Evolutionary conservation across 75 land plant genomes (phyloP).

Genomic region (Gnetum montanum): DNA sequence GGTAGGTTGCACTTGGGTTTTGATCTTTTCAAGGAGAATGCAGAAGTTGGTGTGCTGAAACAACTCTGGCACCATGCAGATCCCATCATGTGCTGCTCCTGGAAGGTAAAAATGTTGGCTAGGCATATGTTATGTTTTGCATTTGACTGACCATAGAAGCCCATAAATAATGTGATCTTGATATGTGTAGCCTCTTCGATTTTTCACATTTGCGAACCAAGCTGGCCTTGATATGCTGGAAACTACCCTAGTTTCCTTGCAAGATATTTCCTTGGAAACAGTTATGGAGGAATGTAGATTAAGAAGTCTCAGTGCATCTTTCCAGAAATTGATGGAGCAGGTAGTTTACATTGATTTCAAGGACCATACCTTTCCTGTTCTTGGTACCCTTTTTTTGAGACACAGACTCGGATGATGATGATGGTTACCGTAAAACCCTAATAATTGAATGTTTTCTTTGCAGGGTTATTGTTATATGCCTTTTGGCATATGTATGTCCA

Average conservation of each 20-base stretch:
- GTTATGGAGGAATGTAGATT: slow-evolving; percentile 6
- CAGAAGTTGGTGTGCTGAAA: slow-evolving; percentile 14
- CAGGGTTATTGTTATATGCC: slow-evolving; percentile 77
- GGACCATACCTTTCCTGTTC: neutral
- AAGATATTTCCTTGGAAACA: slow-evolving; percentile 53
- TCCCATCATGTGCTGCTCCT: slow-evolving; percentile 28
- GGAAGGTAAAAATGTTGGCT: neutral
- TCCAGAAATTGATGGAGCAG: neutral
- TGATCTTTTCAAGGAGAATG: slow-evolving; percentile 44
- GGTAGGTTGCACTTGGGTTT: slow-evolving; percentile 55
- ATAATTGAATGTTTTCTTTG: slow-evolving; percentile 6
- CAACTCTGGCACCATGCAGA: slow-evolving; percentile 34
- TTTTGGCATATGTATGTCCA: slow-evolving; percentile 66
- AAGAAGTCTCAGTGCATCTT: neutral
- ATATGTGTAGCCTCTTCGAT: slow-evolving; percentile 50
- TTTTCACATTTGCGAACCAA: slow-evolving; percentile 81
- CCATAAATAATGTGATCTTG: neutral
- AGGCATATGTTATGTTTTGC: neutral
- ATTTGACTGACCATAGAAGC: neutral
- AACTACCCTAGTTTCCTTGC: slow-evolving; percentile 70
- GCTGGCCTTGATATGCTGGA: slow-evolving; percentile 97
- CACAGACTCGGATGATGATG: neutral
- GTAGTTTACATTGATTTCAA: neutral
- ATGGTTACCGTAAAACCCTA: no score
- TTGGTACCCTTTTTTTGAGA: neutral